phyloP scores from a whole-genome alignment of 2,329 filamentous ascomycete species.

The Apiospora aurea region DNA sequence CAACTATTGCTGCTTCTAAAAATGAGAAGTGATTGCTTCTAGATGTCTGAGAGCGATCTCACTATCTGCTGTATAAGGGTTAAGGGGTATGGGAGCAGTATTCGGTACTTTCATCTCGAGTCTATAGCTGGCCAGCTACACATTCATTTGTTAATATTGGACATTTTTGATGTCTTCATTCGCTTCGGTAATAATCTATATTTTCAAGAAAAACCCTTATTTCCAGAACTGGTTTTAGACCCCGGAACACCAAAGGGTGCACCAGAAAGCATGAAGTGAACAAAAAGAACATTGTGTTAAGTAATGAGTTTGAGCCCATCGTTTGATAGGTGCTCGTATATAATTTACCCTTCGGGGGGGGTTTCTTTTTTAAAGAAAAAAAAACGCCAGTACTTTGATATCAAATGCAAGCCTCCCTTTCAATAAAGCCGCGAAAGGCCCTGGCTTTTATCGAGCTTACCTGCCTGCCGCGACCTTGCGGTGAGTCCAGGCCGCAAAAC shows the following conservation, averaged over 20 bases:
- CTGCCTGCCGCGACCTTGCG: background rate
- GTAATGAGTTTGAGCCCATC: background rate
- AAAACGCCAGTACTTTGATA: background rate
- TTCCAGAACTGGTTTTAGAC: background rate
- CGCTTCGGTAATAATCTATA: background rate
- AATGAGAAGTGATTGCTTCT: background rate
- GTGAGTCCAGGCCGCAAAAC: slow-evolving; percentile 34
- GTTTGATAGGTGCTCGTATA: background rate
- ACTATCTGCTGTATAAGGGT: no score
- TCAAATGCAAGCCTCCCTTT: background rate
- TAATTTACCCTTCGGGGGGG: background rate
- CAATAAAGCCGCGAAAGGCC: background rate
- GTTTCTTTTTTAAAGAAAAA: no score
- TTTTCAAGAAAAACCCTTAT: background rate
- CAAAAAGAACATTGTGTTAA: background rate
- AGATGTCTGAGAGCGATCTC: background rate
- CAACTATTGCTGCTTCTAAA: slow-evolving; percentile 20
- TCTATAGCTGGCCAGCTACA: slow-evolving; percentile 22
- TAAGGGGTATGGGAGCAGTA: background rate
- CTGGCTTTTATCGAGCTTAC: background rate
- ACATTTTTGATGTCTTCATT: background rate
- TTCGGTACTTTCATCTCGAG: background rate
- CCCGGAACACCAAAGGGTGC: no score
- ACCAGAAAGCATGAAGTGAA: background rate
- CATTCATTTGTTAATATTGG: background rate